Conservation (phyloP, 1,284 basidiomycete genomes). For the Sphagnurus paluster region DNA sequence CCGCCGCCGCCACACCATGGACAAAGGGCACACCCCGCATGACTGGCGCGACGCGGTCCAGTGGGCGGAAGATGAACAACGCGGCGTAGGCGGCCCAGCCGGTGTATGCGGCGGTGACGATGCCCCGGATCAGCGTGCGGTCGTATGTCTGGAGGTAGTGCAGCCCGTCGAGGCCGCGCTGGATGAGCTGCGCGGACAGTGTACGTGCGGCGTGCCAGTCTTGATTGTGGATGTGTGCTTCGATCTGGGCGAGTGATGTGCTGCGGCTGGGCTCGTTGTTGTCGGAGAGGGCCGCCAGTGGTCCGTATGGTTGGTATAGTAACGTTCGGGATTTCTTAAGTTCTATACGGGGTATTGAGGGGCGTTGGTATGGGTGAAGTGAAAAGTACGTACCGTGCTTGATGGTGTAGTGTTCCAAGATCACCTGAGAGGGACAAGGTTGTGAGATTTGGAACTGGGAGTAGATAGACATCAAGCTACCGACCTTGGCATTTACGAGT, state of each 20-base stretch:
- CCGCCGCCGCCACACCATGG: conserved; percentile 27
- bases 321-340: conserved; percentile 59
- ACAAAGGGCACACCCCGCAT: conserved; percentile 6
- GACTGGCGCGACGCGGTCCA: conserved; percentile 18
- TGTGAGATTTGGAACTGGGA: neutral
- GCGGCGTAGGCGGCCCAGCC: conserved; percentile 78
- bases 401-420: conserved; percentile 79
- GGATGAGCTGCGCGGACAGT: conserved; percentile 56
- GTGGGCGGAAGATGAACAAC: conserved; percentile 49
- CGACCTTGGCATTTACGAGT: conserved; percentile 69
- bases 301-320: conserved; percentile 62
- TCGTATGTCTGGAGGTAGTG: conserved; percentile 89
- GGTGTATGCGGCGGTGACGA: conserved; percentile 74
- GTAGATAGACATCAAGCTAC: conserved; percentile 1
- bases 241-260: conserved; percentile 39
- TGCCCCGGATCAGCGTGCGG: conserved; percentile 66
- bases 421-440: conserved; percentile 42
- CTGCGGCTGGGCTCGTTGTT: conserved; percentile 21
- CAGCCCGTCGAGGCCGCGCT: conserved; percentile 62
- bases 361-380: too few relatives aligned
- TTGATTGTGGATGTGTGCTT: conserved; percentile 41
- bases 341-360: conserved; percentile 37
- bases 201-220: conserved; percentile 53
- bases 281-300: conserved; percentile 30
- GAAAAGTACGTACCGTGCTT: conserved; percentile 61